Percentiles rank a stretch among this genome's conserved stretches.
Conservation (phyloP, 1,139 yeast genomes). For the Suhomyces bokatorum region DNA sequence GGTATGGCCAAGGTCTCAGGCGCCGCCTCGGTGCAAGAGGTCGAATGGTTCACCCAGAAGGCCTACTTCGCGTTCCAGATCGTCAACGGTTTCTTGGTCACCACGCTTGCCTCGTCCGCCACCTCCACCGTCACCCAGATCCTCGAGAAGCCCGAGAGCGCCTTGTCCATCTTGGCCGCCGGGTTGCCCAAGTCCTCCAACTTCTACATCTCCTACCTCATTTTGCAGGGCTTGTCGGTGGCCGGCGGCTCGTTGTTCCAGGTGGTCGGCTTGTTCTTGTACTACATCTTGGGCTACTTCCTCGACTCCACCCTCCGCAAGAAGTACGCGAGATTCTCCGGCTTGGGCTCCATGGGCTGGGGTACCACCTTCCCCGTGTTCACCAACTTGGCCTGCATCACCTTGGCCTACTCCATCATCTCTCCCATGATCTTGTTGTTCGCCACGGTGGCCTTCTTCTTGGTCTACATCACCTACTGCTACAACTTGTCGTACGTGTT, state of each 20-base stretch:
- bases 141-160: constrained; percentile 60
- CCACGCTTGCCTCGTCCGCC: constrained; percentile 72
- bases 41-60: constrained; percentile 73
- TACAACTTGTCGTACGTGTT: constrained; percentile 78
- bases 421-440: constrained; percentile 74
- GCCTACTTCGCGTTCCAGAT: constrained; percentile 73
- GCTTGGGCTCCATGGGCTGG: constrained; percentile 69
- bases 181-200: constrained; percentile 89
- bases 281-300: constrained; percentile 64
- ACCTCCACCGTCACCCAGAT: constrained; percentile 71
- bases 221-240: constrained; percentile 80
- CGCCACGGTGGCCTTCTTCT: constrained; percentile 63
- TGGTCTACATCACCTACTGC: constrained; percentile 75
- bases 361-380: constrained; percentile 88
- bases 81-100: constrained; percentile 67
- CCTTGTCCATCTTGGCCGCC: constrained; percentile 67
- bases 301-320: constrained; percentile 85
- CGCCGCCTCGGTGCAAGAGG: constrained; percentile 58
- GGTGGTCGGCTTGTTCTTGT: constrained; percentile 68
- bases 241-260: constrained; percentile 83
- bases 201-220: constrained; percentile 70
- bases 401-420: constrained; percentile 76
- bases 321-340: constrained; percentile 73
- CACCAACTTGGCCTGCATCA: constrained; percentile 78
- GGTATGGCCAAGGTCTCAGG: constrained; percentile 68